These are phyloP conservation scores for Castanea sativa DNA, from an alignment of 306 rosid genomes.

Conservation along the genomic window DNA sequence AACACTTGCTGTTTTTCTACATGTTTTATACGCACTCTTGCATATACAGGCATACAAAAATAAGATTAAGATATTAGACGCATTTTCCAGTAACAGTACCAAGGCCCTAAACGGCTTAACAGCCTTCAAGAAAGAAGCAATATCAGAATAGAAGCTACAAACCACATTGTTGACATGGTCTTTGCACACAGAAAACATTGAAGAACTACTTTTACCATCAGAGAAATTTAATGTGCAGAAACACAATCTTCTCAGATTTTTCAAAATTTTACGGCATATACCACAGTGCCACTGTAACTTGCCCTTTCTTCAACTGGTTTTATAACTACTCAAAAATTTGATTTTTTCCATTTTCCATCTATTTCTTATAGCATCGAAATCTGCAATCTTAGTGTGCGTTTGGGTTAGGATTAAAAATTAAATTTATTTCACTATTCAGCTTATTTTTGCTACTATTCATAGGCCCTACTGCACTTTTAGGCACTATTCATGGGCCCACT, in stretches of 20 bases:
- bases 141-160: background rate
- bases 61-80: background rate
- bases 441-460: no score
- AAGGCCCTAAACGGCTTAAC: background rate
- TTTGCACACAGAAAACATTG: background rate
- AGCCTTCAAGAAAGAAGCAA: background rate
- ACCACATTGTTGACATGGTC: background rate
- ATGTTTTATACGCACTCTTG: background rate
- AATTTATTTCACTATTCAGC: no score
- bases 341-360: background rate
- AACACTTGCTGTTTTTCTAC: background rate
- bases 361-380: background rate
- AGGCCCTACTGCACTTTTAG: no score
- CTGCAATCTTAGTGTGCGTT: background rate
- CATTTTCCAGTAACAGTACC: background rate
- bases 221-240: background rate
- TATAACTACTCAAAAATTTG: background rate
- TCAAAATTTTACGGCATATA: background rate
- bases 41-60: background rate
- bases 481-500: no score
- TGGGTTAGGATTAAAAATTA: no score
- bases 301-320: background rate
- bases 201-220: background rate
- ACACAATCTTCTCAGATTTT: background rate
- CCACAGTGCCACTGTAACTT: background rate